These are phyloP conservation scores for Aciculosporium take DNA, from an alignment of 2,329 filamentous ascomycete genomes.

Conservation along the genomic window DNA sequence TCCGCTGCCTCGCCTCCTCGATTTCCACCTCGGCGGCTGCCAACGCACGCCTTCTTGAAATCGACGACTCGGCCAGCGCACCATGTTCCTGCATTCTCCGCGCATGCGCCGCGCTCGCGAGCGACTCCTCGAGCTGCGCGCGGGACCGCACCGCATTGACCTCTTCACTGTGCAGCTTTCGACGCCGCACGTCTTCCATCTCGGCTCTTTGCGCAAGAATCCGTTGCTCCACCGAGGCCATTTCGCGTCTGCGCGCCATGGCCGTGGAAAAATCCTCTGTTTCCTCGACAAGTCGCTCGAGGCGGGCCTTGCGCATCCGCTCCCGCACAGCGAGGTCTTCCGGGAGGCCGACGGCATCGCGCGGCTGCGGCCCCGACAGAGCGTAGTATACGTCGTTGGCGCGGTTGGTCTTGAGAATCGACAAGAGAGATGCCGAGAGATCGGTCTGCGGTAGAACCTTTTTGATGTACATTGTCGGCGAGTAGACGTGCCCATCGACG, in stretches of 20 bases:
- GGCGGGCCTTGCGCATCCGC: constrained; percentile 32
- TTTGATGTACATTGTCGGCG: constrained; percentile 47
- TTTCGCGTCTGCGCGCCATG: constrained; percentile 34
- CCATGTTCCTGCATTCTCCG: constrained; percentile 31
- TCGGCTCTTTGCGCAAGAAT: constrained; percentile 34
- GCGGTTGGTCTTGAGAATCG: constrained; percentile 36
- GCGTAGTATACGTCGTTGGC: constrained; percentile 40
- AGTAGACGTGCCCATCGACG: constrained; percentile 42
- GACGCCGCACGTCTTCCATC: constrained; percentile 36
- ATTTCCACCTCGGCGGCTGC: constrained; percentile 32
- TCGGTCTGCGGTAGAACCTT: constrained; percentile 29
- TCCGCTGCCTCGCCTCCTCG: constrained; percentile 28
- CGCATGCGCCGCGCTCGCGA: constrained; percentile 18
- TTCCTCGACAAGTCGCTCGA: constrained; percentile 30
- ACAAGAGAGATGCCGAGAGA: constrained; percentile 27
- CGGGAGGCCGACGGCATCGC: constrained; percentile 37
- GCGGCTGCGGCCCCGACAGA: constrained; percentile 37
- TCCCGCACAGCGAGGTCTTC: constrained; percentile 35
- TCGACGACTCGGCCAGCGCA: constrained; percentile 29
- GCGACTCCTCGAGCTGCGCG: constrained; percentile 31
- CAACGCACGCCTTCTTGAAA: constrained; percentile 29
- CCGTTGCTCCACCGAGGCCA: constrained; percentile 36
- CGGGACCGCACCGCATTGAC: constrained; percentile 28
- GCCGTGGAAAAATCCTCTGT: constrained; percentile 33
- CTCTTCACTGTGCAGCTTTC: constrained; percentile 31